phyloP scores from a whole-genome alignment of 352 stramenopile species.

The Pythium graminicola region DNA sequence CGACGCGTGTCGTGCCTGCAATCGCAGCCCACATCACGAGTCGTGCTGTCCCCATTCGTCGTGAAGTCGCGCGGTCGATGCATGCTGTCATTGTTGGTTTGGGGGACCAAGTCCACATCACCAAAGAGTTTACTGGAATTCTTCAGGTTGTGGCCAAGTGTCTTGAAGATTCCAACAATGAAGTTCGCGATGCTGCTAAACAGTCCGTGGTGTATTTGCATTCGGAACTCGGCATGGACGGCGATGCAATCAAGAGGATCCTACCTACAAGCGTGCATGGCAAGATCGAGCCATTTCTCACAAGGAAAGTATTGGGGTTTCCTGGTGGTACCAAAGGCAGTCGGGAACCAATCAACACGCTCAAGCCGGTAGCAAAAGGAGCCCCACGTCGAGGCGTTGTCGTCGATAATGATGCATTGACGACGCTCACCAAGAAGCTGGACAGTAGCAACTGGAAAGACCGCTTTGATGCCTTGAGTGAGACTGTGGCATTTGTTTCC shows the following conservation, averaged over 20 bases:
- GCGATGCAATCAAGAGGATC: conserved; percentile 46
- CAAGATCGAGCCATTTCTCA: conserved; percentile 47
- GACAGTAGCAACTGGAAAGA: conserved; percentile 79
- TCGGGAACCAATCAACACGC: too few species aligned
- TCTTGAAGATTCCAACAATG: conserved; percentile 70
- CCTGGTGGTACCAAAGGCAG: too few species aligned
- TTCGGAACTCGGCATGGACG: conserved; percentile 31
- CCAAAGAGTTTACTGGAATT: conserved; percentile 37
- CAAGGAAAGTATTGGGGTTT: too few species aligned
- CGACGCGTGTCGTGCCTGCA: conserved; percentile 34
- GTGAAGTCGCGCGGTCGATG: conserved; percentile 52
- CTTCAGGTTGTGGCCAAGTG: conserved; percentile 47
- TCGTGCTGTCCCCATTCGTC: conserved; percentile 46
- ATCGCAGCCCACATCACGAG: conserved; percentile 35
- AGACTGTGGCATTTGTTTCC: conserved; percentile 33
- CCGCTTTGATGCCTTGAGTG: conserved; percentile 51
- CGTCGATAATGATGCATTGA: conserved; percentile 36
- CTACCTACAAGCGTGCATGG: conserved; percentile 32
- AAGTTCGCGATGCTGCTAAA: conserved; percentile 64
- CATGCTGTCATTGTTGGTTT: conserved; percentile 42
- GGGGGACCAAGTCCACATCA: conserved; percentile 26
- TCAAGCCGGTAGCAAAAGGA: not conserved
- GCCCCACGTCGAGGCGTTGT: not conserved
- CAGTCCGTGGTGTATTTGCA: conserved; percentile 49
- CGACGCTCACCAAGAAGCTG: conserved; percentile 38